Evolutionary conservation across 176 grass and related monocot genomes (phyloP).

Genomic region (Oryza longistaminata): DNA sequence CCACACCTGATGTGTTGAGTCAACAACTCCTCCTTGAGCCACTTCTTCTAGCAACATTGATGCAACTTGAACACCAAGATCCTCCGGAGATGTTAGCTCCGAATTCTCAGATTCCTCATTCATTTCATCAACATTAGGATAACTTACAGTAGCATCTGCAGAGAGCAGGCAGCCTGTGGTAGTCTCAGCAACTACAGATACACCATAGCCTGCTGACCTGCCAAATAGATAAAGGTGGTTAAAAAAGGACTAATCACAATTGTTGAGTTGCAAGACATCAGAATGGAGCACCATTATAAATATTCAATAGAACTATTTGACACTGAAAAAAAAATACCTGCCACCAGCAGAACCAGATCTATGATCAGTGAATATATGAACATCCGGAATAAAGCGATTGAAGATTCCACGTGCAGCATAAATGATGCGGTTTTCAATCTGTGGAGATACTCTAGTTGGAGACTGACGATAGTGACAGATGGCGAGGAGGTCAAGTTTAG

Average conservation of each 20-base stretch:
- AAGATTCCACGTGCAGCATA: slow-evolving; percentile 84
- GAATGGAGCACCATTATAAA: background rate
- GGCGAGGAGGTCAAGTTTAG: too few relatives aligned
- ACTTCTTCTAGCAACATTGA: slow-evolving; percentile 81
- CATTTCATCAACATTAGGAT: slow-evolving; percentile 67
- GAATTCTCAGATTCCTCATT: slow-evolving; percentile 66
- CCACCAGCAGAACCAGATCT: slow-evolving; percentile 62
- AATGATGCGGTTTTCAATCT: slow-evolving; percentile 68
- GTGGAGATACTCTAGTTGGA: slow-evolving; percentile 65
- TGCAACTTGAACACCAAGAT: slow-evolving; percentile 81
- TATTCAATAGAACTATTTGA: background rate
- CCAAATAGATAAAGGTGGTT: slow-evolving; percentile 26
- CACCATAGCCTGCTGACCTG: slow-evolving; percentile 88
- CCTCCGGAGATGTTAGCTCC: slow-evolving; percentile 71
- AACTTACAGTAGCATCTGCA: slow-evolving; percentile 57
- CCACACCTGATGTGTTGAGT: slow-evolving; percentile 87
- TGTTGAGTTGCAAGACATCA: slow-evolving; percentile 3
- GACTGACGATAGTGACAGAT: too few relatives aligned
- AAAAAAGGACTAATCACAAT: background rate
- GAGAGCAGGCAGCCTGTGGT: slow-evolving; percentile 85
- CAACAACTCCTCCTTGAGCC: slow-evolving; percentile 84
- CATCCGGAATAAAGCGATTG: slow-evolving; percentile 82
- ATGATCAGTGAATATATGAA: slow-evolving; percentile 85
- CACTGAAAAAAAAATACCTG: slow-evolving; percentile 48
- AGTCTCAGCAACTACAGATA: slow-evolving; percentile 92